phyloP scores from a whole-genome alignment of 129 eudicot species.

The Centrapalus pauciflorus region DNA sequence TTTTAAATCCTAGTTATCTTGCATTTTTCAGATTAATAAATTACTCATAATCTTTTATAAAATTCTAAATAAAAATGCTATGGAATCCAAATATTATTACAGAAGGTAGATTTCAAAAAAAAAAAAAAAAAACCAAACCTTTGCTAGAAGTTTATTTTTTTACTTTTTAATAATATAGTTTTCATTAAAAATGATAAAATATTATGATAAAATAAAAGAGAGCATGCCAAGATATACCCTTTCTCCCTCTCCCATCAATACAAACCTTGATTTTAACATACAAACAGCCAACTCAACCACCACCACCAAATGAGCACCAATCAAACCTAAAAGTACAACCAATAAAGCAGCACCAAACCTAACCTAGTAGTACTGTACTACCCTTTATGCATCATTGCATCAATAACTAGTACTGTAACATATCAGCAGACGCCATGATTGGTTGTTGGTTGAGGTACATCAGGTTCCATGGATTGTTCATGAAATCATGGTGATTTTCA shows the following conservation, averaged over 20 bases:
- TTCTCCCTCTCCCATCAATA: conserved; percentile 9
- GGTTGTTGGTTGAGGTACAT: conserved; percentile 64
- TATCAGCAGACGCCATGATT: conserved; percentile 66
- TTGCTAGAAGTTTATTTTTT: too few relatives aligned
- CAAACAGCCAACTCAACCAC: conserved; percentile 14
- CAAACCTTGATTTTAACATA: conserved; percentile 16
- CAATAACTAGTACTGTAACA: conserved; percentile 43
- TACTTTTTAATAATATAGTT: too few relatives aligned
- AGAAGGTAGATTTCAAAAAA: background rate
- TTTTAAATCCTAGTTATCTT: too few relatives aligned
- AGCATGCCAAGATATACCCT: conserved; percentile 5
- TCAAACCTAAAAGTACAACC: conserved; percentile 31
- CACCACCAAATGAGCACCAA: conserved; percentile 26
- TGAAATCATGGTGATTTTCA: conserved; percentile 23
- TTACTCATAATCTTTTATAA: too few relatives aligned
- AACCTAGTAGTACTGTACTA: conserved; percentile 16
- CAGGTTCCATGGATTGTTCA: conserved; percentile 53
- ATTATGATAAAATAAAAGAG: background rate
- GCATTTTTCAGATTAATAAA: too few relatives aligned
- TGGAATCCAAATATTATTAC: too few relatives aligned
- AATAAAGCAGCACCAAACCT: conserved; percentile 18
- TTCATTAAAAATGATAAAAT: background rate
- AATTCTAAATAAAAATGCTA: background rate
- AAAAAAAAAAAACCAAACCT: too few relatives aligned
- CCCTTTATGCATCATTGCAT: background rate